These are phyloP conservation scores for Salix viminalis DNA, from an alignment of 345 rosid genomes.

Conservation along the genomic window DNA sequence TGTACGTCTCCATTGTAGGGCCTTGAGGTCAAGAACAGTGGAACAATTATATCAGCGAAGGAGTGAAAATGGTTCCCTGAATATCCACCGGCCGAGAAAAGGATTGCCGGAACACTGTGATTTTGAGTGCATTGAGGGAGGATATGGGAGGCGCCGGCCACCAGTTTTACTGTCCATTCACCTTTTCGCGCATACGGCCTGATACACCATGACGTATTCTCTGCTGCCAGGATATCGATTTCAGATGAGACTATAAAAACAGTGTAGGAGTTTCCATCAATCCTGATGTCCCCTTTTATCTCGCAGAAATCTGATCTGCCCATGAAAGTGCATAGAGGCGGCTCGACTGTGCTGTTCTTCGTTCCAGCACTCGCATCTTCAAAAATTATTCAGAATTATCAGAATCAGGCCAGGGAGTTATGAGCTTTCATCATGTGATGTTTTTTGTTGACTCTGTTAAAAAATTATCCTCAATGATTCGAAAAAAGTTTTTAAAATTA, in stretches of 20 bases:
- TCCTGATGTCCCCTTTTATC: constrained; percentile 48
- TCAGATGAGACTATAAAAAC: constrained; percentile 30
- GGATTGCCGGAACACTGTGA: constrained; percentile 55
- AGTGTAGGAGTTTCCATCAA: constrained; percentile 46
- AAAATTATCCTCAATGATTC: background rate
- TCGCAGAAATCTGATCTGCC: constrained; percentile 66
- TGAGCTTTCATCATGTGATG: background rate
- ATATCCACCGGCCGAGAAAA: constrained; percentile 77
- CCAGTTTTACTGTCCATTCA: constrained; percentile 63
- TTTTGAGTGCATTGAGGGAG: constrained; percentile 37
- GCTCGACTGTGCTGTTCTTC: constrained; percentile 22
- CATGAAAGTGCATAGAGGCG: constrained; percentile 34
- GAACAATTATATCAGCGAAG: constrained; percentile 67
- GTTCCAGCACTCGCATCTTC: constrained; percentile 13
- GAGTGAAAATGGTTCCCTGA: constrained; percentile 76
- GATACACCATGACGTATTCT: constrained; percentile 42
- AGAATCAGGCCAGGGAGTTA: background rate
- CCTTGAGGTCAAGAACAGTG: constrained; percentile 55
- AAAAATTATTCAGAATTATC: background rate
- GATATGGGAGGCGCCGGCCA: background rate
- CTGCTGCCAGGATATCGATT: constrained; percentile 3
- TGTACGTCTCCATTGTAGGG: constrained; percentile 56
- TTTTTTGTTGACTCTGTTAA: background rate
- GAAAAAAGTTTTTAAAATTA: no score
- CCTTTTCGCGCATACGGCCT: constrained; percentile 69